Evolutionary conservation across 1,139 yeast genomes (phyloP).

Genomic region (Kodamaea plutei): DNA sequence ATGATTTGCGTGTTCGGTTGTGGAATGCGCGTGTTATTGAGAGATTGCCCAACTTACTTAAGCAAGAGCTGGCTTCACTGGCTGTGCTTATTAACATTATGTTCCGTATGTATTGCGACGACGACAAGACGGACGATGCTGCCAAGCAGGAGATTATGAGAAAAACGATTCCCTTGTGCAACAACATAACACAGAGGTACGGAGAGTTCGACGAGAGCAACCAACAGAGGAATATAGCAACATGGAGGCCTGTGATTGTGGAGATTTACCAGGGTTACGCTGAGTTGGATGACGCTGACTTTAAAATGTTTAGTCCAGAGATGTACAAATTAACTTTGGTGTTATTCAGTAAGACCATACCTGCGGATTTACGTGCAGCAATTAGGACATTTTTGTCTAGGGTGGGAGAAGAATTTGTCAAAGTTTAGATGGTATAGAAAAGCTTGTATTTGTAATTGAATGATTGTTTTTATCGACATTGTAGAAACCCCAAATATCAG

Average conservation of each 20-base stretch:
- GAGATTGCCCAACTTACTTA: slow-evolving; percentile 82
- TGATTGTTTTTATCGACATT: too few species aligned
- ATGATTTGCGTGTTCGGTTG: slow-evolving; percentile 76
- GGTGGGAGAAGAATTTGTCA: slow-evolving; percentile 64
- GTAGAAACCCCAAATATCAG: too few species aligned
- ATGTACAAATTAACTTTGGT: slow-evolving; percentile 67
- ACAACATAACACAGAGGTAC: slow-evolving; percentile 64
- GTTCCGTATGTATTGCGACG: slow-evolving; percentile 77
- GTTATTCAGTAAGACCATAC: slow-evolving; percentile 64
- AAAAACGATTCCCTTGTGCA: slow-evolving; percentile 68
- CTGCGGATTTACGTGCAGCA: slow-evolving; percentile 65
- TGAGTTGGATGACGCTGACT: slow-evolving; percentile 74
- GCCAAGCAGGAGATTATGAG: slow-evolving; percentile 43
- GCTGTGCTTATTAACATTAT: slow-evolving; percentile 80
- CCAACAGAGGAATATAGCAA: slow-evolving; percentile 73
- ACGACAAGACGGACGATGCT: slow-evolving; percentile 38
- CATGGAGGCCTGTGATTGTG: slow-evolving; percentile 90
- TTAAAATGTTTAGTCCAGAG: slow-evolving; percentile 54
- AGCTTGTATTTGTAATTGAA: too few species aligned
- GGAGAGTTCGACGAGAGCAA: slow-evolving; percentile 67
- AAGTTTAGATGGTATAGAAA: too few species aligned
- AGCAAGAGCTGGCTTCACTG: slow-evolving; percentile 88
- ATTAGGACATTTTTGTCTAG: slow-evolving; percentile 63
- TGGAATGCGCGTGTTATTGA: slow-evolving; percentile 94
- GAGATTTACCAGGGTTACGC: slow-evolving; percentile 80